Percentiles rank a stretch among this genome's conserved stretches.
Evolutionary conservation across 2,329 filamentous ascomycete genomes (phyloP).

Genomic region (Sporothrix mexicana): DNA sequence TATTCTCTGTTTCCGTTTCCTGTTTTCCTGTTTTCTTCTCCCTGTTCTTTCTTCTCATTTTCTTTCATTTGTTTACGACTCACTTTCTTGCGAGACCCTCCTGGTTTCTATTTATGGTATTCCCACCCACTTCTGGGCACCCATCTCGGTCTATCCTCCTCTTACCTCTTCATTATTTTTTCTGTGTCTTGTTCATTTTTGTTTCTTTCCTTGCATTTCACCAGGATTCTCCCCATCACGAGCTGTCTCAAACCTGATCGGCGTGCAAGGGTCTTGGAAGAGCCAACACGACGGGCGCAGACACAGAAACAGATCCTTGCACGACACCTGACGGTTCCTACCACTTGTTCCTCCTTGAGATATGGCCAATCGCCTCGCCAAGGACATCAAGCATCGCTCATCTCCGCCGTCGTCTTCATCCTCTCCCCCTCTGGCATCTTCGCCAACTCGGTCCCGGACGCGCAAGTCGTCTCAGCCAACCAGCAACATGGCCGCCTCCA

Average conservation of each 20-base stretch:
- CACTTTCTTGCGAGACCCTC: not conserved
- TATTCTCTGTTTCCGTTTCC: not conserved
- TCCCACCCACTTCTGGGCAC: constrained; percentile 9
- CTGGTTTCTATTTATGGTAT: constrained; percentile 29
- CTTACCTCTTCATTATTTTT: not conserved
- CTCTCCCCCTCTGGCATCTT: not conserved
- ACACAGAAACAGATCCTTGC: not conserved
- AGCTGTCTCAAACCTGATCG: not conserved
- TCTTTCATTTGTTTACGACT: not conserved
- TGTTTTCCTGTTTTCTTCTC: not conserved
- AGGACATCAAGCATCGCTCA: constrained; percentile 16
- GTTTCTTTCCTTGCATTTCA: not conserved
- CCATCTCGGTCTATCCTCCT: not conserved
- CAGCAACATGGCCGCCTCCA: constrained; percentile 25
- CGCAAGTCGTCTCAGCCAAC: not conserved
- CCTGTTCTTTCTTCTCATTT: constrained; percentile 6
- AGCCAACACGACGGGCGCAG: not conserved
- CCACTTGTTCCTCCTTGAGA: not conserved
- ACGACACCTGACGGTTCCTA: not conserved
- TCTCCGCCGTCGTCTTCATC: constrained; percentile 18
- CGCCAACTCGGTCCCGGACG: not conserved
- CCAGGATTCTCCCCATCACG: not conserved
- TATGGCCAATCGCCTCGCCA: constrained; percentile 25
- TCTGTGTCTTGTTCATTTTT: not conserved
- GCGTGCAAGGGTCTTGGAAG: constrained; percentile 10